phyloP scores from a whole-genome alignment of 2,329 filamentous ascomycete species.

The Epichloe gansuensis region DNA sequence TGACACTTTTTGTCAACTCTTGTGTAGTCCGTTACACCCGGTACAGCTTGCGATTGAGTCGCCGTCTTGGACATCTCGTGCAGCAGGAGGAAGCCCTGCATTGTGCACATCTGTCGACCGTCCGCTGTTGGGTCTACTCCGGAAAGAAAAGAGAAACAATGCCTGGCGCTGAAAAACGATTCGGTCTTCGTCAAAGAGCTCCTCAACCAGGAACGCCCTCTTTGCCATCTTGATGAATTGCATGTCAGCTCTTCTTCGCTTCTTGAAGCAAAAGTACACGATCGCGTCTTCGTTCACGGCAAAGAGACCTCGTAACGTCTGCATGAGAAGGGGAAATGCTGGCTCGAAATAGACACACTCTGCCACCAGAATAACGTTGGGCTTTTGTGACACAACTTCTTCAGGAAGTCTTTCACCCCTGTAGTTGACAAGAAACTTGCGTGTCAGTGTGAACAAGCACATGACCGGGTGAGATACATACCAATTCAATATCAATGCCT shows the following conservation, averaged over 20 bases:
- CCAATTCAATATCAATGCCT: slow-evolving; percentile 71
- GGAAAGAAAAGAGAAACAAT: slow-evolving; percentile 49
- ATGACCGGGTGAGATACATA: slow-evolving; percentile 23
- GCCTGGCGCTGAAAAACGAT: slow-evolving; percentile 42
- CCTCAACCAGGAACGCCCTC: slow-evolving; percentile 51
- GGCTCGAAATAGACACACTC: slow-evolving; percentile 98
- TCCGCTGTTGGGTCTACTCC: slow-evolving; percentile 12
- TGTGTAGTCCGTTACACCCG: neutral
- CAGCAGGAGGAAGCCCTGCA: neutral
- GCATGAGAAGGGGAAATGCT: slow-evolving; percentile 74
- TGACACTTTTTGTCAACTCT: neutral
- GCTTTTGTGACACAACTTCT: slow-evolving; percentile 41
- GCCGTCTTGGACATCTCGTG: neutral
- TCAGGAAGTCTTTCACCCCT: slow-evolving; percentile 50
- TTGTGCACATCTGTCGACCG: neutral
- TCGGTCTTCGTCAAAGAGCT: slow-evolving; percentile 48
- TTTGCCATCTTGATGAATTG: slow-evolving; percentile 60
- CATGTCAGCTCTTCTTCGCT: slow-evolving; percentile 67
- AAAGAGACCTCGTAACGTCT: slow-evolving; percentile 64
- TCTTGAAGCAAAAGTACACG: slow-evolving; percentile 87
- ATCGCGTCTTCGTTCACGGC: slow-evolving; percentile 52
- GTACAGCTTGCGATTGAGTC: neutral
- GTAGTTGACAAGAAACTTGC: neutral
- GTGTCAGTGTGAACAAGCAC: neutral
- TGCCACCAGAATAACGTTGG: slow-evolving; percentile 79